Evolutionary conservation across 106 monocot species (phyloP).

Genomic region (Platanthera guangdongensis): DNA sequence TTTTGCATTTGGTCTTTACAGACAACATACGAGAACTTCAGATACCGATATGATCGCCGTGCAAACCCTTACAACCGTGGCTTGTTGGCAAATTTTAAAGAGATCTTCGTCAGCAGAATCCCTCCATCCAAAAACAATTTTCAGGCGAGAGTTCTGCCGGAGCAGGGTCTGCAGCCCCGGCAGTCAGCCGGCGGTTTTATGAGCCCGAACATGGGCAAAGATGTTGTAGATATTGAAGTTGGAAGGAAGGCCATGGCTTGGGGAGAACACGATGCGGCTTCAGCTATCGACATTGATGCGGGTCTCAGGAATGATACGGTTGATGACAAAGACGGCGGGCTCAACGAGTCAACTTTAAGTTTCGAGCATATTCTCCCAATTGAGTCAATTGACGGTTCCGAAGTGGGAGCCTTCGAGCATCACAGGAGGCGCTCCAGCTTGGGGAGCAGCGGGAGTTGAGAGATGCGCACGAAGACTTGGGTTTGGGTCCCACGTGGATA

Average conservation of each 20-base stretch:
- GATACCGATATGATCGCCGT: constrained; percentile 77
- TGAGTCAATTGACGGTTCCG: not conserved
- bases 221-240: constrained; percentile 49
- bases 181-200: constrained; percentile 39
- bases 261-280: constrained; percentile 28
- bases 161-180: constrained; percentile 15
- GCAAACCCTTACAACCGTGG: constrained; percentile 83
- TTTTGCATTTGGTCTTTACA: constrained; percentile 16
- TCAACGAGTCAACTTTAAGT: not conserved
- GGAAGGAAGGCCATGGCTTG: constrained; percentile 70
- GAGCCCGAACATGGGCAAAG: constrained; percentile 75
- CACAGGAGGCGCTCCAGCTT: not conserved
- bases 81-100: constrained; percentile 54
- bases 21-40: constrained; percentile 97
- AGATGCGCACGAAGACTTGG: not conserved
- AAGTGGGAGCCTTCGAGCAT: not conserved
- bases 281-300: constrained; percentile 30
- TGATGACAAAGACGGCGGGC: constrained; percentile 33
- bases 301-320: constrained; percentile 5
- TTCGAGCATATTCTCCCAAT: not conserved
- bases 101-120: constrained; percentile 64
- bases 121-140: constrained; percentile 80
- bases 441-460: not conserved
- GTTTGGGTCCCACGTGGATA: not conserved
- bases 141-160: constrained; percentile 29